These are phyloP conservation scores for Henningerozyma blattae DNA, from an alignment of 805 yeast species.

Conservation along the genomic window DNA sequence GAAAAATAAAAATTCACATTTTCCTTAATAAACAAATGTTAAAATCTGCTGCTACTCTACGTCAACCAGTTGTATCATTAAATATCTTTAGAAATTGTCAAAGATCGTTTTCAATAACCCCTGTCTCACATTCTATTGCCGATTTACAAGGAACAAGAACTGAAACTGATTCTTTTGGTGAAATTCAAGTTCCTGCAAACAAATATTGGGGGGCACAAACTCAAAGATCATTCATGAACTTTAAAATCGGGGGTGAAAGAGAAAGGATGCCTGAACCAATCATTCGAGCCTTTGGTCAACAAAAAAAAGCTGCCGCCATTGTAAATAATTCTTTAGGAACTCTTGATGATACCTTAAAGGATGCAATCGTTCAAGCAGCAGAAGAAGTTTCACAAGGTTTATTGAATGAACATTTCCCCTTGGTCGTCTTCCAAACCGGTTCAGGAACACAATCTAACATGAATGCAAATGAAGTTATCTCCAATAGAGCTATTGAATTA, in stretches of 20 bases:
- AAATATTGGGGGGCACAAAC: slow-evolving; percentile 99
- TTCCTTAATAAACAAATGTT: too few relatives aligned
- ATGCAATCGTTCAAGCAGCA: slow-evolving; percentile 86
- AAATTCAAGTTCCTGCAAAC: slow-evolving; percentile 76
- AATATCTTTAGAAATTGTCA: too few relatives aligned
- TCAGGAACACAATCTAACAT: slow-evolving; percentile 98
- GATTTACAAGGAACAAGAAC: slow-evolving; percentile 33
- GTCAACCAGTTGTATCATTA: too few relatives aligned
- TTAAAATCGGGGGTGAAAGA: slow-evolving; percentile 87
- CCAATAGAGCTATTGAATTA: slow-evolving; percentile 94
- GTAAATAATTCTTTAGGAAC: slow-evolving; percentile 76
- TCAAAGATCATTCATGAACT: slow-evolving; percentile 83
- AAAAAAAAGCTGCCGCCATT: slow-evolving; percentile 83
- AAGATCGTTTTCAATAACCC: background rate
- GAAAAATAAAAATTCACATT: too few relatives aligned
- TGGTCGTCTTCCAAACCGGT: slow-evolving; percentile 98
- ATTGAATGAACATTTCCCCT: slow-evolving; percentile 87
- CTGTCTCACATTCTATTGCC: background rate
- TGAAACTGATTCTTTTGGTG: slow-evolving; percentile 96
- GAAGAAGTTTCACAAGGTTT: slow-evolving; percentile 90
- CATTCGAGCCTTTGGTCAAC: slow-evolving; percentile 76
- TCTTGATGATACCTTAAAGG: slow-evolving; percentile 72
- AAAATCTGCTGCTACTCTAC: too few relatives aligned
- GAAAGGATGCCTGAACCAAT: slow-evolving; percentile 89
- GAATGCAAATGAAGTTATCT: slow-evolving; percentile 98